These are phyloP conservation scores for Infundibulicybe gibba DNA, from an alignment of 768 basidiomycete species.

Conservation along the genomic window DNA sequence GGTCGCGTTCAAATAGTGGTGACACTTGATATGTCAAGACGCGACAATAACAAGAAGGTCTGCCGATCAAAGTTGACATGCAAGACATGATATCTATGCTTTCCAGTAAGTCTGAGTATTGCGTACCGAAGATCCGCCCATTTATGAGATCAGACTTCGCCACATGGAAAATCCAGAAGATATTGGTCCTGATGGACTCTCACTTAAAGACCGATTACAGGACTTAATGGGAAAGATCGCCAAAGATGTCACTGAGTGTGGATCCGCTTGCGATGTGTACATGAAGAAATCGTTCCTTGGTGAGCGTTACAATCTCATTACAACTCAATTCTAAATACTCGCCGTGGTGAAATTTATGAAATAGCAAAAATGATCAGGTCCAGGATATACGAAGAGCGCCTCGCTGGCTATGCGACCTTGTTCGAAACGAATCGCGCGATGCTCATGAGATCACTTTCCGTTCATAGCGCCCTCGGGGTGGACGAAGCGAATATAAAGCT, in stretches of 20 bases:
- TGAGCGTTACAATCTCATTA: slow-evolving; percentile 4
- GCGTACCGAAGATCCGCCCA: not conserved
- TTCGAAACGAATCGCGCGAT: slow-evolving; percentile 27
- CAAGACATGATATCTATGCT: slow-evolving; percentile 43
- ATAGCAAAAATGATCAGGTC: slow-evolving; percentile 33
- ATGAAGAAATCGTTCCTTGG: slow-evolving; percentile 36
- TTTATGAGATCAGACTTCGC: slow-evolving; percentile 19
- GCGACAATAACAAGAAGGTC: slow-evolving; percentile 50
- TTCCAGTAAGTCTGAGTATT: slow-evolving; percentile 31
- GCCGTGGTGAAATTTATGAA: not conserved
- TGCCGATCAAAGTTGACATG: slow-evolving; percentile 46
- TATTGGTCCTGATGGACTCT: slow-evolving; percentile 27
- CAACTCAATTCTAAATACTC: not conserved
- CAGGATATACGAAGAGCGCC: slow-evolving; percentile 30
- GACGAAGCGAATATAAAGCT: slow-evolving; percentile 30
- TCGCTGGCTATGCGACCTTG: slow-evolving; percentile 24
- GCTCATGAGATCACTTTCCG: slow-evolving; percentile 29
- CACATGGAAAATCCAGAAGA: slow-evolving; percentile 17
- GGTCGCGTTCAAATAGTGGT: slow-evolving; percentile 45
- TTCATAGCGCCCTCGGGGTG: slow-evolving; percentile 34
- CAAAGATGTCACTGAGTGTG: slow-evolving; percentile 37
- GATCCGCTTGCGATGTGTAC: slow-evolving; percentile 42
- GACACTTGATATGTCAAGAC: slow-evolving; percentile 41
- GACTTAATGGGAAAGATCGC: slow-evolving; percentile 25
- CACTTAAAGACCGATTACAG: slow-evolving; percentile 24